Conservation (phyloP, 1,284 basidiomycete genomes). For the Stygiomarasmius scandens region DNA sequence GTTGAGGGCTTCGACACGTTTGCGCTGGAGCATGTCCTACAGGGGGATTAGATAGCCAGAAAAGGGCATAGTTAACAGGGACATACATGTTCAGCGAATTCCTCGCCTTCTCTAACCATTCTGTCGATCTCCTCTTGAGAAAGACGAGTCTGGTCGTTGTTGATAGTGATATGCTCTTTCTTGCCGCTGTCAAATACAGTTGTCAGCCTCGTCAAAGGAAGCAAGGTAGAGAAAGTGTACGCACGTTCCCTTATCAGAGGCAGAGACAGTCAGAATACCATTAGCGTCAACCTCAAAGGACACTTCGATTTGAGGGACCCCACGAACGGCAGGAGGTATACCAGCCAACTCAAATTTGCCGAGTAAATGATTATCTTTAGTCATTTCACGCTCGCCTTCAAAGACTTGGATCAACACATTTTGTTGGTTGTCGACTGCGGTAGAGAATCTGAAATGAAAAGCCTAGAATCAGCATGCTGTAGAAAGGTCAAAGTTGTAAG, state of each 20-base stretch:
- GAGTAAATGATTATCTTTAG: constrained; percentile 86
- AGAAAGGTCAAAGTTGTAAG: background rate
- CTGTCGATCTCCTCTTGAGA: constrained; percentile 15
- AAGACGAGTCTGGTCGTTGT: constrained; percentile 15
- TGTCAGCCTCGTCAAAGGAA: background rate
- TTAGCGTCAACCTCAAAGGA: constrained; percentile 83
- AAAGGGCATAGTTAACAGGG: background rate
- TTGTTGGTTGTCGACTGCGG: constrained; percentile 50
- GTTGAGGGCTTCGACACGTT: constrained; percentile 71
- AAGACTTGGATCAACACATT: constrained; percentile 78
- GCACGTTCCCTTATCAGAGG: constrained; percentile 58
- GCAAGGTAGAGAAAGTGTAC: constrained; percentile 32
- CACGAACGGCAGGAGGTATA: constrained; percentile 82
- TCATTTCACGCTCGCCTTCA: constrained; percentile 82
- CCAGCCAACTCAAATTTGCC: constrained; percentile 85
- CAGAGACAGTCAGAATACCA: constrained; percentile 74
- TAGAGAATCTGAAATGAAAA: constrained; percentile 60
- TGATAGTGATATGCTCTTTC: constrained; percentile 71
- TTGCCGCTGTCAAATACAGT: constrained; percentile 53
- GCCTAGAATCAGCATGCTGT: background rate
- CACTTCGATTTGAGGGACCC: constrained; percentile 84
- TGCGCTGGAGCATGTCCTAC: constrained; percentile 23
- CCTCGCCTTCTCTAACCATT: constrained; percentile 18
- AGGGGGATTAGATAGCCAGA: background rate
- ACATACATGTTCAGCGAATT: constrained; percentile 19